phyloP scores from a whole-genome alignment of 106 monocot species.

The Platanthera guangdongensis region DNA sequence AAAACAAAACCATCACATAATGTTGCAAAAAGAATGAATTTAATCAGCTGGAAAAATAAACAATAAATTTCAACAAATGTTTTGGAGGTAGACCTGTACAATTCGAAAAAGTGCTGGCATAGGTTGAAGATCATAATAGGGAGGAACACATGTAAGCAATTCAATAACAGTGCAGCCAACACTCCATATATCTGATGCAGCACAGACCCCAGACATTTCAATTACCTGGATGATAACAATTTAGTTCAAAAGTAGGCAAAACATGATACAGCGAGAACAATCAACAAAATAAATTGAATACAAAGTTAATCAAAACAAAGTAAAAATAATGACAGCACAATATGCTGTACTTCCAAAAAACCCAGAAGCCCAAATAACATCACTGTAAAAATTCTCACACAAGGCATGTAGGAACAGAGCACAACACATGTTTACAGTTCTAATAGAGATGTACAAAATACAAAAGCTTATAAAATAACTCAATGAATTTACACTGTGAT shows the following conservation, averaged over 20 bases:
- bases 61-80: not conserved
- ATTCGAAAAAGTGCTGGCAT: slow-evolving; percentile 99
- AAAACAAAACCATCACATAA: not conserved
- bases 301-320: not conserved
- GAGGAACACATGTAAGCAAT: slow-evolving; percentile 91
- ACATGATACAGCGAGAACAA: not conserved
- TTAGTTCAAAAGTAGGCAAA: not conserved
- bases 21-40: not conserved
- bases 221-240: slow-evolving; percentile 50
- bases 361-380: not conserved
- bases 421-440: not conserved
- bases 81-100: slow-evolving; percentile 58
- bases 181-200: slow-evolving; percentile 99
- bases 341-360: not conserved
- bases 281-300: not conserved
- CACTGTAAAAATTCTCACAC: not conserved
- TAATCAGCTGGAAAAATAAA: not conserved
- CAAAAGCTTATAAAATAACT: not conserved
- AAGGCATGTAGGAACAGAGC: not conserved
- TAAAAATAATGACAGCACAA: not conserved
- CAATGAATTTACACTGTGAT: not conserved
- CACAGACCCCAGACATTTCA: slow-evolving; percentile 98
- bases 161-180: slow-evolving; percentile 99
- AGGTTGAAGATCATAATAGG: slow-evolving; percentile 98
- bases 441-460: not conserved